A percentile compares a stretch with the other conserved stretches of the same genome.
These are phyloP conservation scores for Trichoderma harzianum DNA, from an alignment of 2,329 filamentous ascomycete species.

Conservation along the genomic window DNA sequence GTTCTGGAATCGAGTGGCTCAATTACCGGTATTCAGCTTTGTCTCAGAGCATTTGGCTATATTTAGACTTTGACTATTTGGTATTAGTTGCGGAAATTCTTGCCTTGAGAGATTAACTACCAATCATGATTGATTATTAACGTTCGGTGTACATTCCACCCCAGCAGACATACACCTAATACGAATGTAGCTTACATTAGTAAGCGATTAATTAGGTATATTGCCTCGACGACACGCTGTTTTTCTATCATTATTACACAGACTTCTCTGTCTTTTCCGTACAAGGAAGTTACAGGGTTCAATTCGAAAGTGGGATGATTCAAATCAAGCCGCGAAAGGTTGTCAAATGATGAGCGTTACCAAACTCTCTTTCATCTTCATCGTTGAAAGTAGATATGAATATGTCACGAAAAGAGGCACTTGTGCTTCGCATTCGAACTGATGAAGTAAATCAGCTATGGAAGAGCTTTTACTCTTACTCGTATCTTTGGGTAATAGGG, in stretches of 20 bases:
- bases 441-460: not conserved
- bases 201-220: not conserved
- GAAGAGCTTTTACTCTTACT: not conserved
- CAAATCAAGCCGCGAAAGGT: not conserved
- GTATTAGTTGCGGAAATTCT: constrained; percentile 1
- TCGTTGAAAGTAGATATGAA: not conserved
- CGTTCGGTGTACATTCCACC: not conserved
- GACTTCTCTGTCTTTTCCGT: not conserved
- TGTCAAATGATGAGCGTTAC: not conserved
- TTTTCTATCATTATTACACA: not conserved
- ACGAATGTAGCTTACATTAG: not conserved
- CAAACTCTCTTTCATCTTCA: not conserved
- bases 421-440: not conserved
- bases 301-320: not conserved
- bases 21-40: not conserved
- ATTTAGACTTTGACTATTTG: not conserved
- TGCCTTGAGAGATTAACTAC: not conserved
- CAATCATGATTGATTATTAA: not conserved
- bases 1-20: not conserved
- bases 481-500: not conserved
- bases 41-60: not conserved
- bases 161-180: not conserved
- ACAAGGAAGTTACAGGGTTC: not conserved
- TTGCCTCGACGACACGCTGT: not conserved
- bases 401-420: not conserved